Percentiles rank a stretch among this genome's conserved stretches.
Evolutionary conservation across 257 asterid genomes (phyloP).

Genomic region (Solanum rostratum): DNA sequence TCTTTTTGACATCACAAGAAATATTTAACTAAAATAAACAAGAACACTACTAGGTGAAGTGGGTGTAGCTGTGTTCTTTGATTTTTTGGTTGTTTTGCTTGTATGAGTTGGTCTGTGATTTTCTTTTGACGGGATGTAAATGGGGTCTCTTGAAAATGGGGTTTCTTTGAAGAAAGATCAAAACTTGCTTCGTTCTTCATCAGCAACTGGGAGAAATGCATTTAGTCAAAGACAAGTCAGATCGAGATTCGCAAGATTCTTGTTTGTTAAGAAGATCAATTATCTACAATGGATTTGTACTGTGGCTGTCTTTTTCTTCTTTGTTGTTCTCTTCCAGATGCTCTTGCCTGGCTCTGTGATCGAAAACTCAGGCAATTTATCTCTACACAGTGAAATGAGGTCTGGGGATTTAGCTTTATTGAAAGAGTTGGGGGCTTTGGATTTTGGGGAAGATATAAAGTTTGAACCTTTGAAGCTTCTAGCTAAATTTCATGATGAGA

Average conservation of each 20-base stretch:
- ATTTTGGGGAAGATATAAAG: constrained; percentile 67
- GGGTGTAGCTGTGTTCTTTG: background rate
- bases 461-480: constrained; percentile 46
- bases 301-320: constrained; percentile 49
- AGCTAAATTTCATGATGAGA: constrained; percentile 42
- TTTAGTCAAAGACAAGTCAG: constrained; percentile 42
- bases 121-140: constrained; percentile 42
- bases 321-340: constrained; percentile 50
- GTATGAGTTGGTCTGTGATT: background rate
- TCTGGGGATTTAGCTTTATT: constrained; percentile 30
- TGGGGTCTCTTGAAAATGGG: constrained; percentile 77
- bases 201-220: constrained; percentile 12
- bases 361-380: constrained; percentile 28
- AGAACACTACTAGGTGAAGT: background rate
- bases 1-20: background rate
- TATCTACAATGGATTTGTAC: constrained; percentile 45
- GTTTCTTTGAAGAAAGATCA: constrained; percentile 40
- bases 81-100: background rate
- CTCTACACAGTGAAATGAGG: constrained; percentile 14
- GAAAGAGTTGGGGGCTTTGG: constrained; percentile 39
- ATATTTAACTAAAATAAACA: background rate
- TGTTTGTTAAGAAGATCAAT: constrained; percentile 45
- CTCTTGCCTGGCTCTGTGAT: constrained; percentile 43
- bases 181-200: constrained; percentile 32
- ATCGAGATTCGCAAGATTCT: constrained; percentile 75